Base-by-base conservation (phyloP, 2,329 filamentous ascomycete species). In the Fusarium transvaalense region DNA sequence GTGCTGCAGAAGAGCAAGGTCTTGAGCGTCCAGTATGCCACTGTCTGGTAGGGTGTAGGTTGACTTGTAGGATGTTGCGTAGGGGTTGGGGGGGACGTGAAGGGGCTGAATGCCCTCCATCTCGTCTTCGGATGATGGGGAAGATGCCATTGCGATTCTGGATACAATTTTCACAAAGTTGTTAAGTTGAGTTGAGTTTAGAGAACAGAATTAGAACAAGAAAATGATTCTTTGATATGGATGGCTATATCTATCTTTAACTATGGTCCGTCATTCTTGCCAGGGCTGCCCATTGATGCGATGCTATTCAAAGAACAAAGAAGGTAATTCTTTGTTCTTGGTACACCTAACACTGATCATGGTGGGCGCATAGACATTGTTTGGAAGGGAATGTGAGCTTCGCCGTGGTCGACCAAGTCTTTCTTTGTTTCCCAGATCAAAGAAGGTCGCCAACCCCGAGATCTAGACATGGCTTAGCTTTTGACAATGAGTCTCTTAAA, bases 1-100 rank as follows among this genome's bases (percentile, higher is more conserved):
- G 66, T 88, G 81, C 29, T 66, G 48, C 19, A 80, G 71, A 13
- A 77, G 67, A 9, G 64, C 25, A 1, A 77, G 37, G 9, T 76
- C 76, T 0, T 60, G 32, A 2, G 56, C 32, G 6, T 56, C 71
- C 9, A 75, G 23, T 19, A 75, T 56, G 12, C 75, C 69, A 17
- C 66, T 62, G 6, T 66, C 68, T n/a, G 74, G 69, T 10, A 71
- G 37, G 6, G 66, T 71, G 54, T 68, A 74, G n/a, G 57, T 58
- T 31, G 70, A 78, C 27, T 61, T 64, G 51, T 74, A 78, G 1
- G 76, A 55, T 5, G 59, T 72, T 25, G 77, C 72, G 25, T 75
- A 78, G 12, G 54, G 43, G 9, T 71, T 78, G 2, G 75, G 61
- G 8, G 71, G 66, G 45, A 78, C 70, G 29, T 64, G 32, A 4